Evolutionary conservation across 805 yeast species (phyloP).

Genomic region (Teunomyces gatunensis): DNA sequence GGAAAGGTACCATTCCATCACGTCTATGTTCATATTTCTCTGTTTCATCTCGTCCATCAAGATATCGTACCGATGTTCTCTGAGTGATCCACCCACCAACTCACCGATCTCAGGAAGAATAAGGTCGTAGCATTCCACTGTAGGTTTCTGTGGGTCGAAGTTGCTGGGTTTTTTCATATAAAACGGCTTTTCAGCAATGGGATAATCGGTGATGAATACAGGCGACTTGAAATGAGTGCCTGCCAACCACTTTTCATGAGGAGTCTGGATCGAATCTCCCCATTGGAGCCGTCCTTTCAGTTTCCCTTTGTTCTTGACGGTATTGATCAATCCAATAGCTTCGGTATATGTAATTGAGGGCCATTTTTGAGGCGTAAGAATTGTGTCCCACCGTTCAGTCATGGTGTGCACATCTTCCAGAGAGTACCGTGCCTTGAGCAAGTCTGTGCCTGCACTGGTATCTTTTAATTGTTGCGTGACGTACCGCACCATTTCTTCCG

Average conservation of each 20-base stretch:
- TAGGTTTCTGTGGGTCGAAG: slow-evolving; percentile 34
- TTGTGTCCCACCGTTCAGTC: slow-evolving; percentile 55
- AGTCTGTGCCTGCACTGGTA: slow-evolving; percentile 26
- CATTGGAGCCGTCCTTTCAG: slow-evolving; percentile 37
- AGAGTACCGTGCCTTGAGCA: slow-evolving; percentile 36
- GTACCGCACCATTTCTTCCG: slow-evolving; percentile 66
- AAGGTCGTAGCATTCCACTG: slow-evolving; percentile 89
- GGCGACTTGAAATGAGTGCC: slow-evolving; percentile 66
- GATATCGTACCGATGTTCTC: slow-evolving; percentile 63
- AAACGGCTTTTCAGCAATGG: slow-evolving; percentile 76
- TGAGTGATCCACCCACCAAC: slow-evolving; percentile 87
- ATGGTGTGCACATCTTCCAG: slow-evolving; percentile 36
- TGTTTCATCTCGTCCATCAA: slow-evolving; percentile 49
- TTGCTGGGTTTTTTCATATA: slow-evolving; percentile 70
- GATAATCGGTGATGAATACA: slow-evolving; percentile 88
- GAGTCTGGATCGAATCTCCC: slow-evolving; percentile 76
- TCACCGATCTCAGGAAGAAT: slow-evolving; percentile 92
- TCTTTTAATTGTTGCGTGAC: slow-evolving; percentile 25
- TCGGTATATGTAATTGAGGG: slow-evolving; percentile 68
- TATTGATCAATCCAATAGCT: slow-evolving; percentile 55
- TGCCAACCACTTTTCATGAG: slow-evolving; percentile 90
- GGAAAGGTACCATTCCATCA: slow-evolving; percentile 77
- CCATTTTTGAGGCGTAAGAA: slow-evolving; percentile 54
- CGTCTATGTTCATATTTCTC: slow-evolving; percentile 56
- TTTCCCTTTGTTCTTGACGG: slow-evolving; percentile 43